Evolutionary conservation across 2,329 filamentous ascomycete genomes (phyloP).

Genomic region (Xylaria sp.): DNA sequence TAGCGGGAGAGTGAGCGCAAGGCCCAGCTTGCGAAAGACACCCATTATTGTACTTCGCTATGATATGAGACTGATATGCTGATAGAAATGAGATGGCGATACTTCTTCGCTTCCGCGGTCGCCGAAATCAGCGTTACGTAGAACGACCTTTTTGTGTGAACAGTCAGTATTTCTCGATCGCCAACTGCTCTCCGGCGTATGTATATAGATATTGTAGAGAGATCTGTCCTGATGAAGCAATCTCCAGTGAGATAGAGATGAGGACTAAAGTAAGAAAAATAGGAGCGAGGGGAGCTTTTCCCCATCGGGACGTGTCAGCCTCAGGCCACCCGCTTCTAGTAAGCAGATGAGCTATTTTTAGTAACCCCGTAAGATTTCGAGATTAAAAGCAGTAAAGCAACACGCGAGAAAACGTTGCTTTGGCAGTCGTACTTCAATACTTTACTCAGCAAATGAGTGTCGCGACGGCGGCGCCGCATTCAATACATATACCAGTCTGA

Average conservation of each 20-base stretch:
- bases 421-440: not conserved
- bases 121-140: not conserved
- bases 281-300: slow-evolving; percentile 25
- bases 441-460: slow-evolving; percentile 32
- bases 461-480: slow-evolving; percentile 8
- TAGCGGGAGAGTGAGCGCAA: slow-evolving; percentile 28
- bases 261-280: slow-evolving; percentile 36
- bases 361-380: slow-evolving; percentile 35
- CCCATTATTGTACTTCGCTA: slow-evolving; percentile 28
- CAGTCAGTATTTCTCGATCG: not conserved
- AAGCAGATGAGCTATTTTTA: slow-evolving; percentile 39
- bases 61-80: slow-evolving; percentile 11
- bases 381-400: slow-evolving; percentile 32
- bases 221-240: slow-evolving; percentile 38
- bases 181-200: slow-evolving; percentile 8
- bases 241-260: slow-evolving; percentile 21
- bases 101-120: not conserved
- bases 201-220: slow-evolving; percentile 14
- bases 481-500: not conserved
- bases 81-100: slow-evolving; percentile 8
- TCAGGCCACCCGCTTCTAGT: slow-evolving; percentile 32
- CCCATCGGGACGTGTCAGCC: slow-evolving; percentile 29
- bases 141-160: not conserved
- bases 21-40: slow-evolving; percentile 37
- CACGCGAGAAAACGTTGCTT: slow-evolving; percentile 18